Base-by-base conservation (phyloP, 1,139 yeast genomes). In the Citeromyces siamensis region DNA sequence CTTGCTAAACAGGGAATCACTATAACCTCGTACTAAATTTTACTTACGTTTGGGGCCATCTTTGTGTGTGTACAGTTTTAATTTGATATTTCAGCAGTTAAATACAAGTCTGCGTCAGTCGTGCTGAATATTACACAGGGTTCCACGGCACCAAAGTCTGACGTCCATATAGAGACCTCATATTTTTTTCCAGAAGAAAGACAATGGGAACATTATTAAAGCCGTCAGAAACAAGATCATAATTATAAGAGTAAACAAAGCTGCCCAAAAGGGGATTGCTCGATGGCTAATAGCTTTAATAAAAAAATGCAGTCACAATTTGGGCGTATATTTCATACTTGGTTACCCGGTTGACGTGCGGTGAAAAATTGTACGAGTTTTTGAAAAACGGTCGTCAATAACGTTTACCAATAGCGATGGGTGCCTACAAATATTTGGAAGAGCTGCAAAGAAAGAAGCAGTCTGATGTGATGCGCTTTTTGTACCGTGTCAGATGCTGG, bases 371-470 rank as follows among this genome's bases (percentile, higher is more conserved):
- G 12, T 14, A 17, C 16, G 31, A 26, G 16, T 13, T 26, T 26
- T 26, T 26, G 34, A 35, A 41, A n/a, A n/a, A n/a, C n/a, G n/a
- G n/a, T n/a, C n/a, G 42, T 40, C 39, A 63, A 26, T 17, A 26
- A 26, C 12, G 6, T 8, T 8, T 13, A 26, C 31, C 16, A 13
- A 26, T 26, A 14, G 31, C 53, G 65, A 84, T 90, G 98, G 97
- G 98, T 79, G 98, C 98, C 77, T 90, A 90, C 94, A 90, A 90
- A 71, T 90, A 90, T 71, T 81, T 90, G 68, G 96, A 90, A 76
- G 98, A 90, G 74, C 80, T 93, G 69, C 93, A 88, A 71, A 88
- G 96, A 79, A 90, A 90, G 94, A 90, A 90, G 82, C 98, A 90
- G 78, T 86, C 96, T 62, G 98, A 90, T 73, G 96, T 90, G 61